Evolutionary conservation across 2,329 filamentous ascomycete genomes (phyloP), one percentile per base, ranked within the genome.

Genomic region (Aspergillus viridinutans): DNA sequence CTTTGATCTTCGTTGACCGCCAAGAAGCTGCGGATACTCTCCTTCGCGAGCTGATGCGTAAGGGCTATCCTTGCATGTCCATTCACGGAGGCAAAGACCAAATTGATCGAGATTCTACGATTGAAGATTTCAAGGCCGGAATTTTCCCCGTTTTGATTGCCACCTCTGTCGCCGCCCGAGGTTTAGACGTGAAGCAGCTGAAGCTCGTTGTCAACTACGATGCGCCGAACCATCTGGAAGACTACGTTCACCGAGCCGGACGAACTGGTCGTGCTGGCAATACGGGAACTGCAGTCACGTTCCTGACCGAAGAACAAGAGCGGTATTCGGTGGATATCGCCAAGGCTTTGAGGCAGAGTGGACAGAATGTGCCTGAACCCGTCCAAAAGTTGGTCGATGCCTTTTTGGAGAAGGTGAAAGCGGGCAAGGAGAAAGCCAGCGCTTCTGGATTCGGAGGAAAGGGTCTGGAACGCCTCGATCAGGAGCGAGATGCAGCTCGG

Each of bases 181-280:
- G 94, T 59, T 80, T 99, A 43, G 94, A 99, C 72, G 93, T 99
- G 48, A 96, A 97, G 76, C 91, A 96, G 72, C 81, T 99, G 35
- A 97, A 95, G 74, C 83, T 97, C 32, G 94, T 99, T 8, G 87
- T 99, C 76, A 97, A 97, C 75, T 97, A 91, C 71, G 92, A 97
- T 69, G 90, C 89, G 0, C 93, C 92, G 0, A 96, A 96, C 67
- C 92, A 97, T 76, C 76, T 96, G 60, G 94, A 99, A 75, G 94
- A 97, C 70, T 97, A 97, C 68, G 93, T 97, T 43, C 94, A 97
- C 73, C 88, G 94, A 61, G 91, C 90, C 55, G 94, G 94, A 50
- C 90, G 94, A 66, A 97, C 94, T 7, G 94, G 94, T 10, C 88
- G 94, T 70, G 94, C 94, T 49, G 94, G 94, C 43, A 96, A 97